Conservation (phyloP, 805 yeast genomes). For the Wickerhamomyces tratensis region DNA sequence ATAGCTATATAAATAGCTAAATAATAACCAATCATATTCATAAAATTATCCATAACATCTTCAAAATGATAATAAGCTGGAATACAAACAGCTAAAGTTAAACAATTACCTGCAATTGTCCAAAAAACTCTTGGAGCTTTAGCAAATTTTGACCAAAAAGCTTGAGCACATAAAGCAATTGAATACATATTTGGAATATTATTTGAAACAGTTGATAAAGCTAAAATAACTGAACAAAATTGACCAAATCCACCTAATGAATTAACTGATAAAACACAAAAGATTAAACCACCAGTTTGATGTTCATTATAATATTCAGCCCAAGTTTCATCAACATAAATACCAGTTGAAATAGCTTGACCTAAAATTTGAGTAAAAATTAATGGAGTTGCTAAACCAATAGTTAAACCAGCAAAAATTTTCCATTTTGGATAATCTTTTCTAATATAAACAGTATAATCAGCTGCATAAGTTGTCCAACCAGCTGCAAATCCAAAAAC, state of each 20-base stretch:
- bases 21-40: conserved; percentile 89
- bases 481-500: conserved; percentile 87
- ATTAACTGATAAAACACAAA: conserved; percentile 65
- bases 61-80: conserved; percentile 77
- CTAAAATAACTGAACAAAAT: conserved; percentile 77
- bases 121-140: conserved; percentile 76
- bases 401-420: conserved; percentile 53
- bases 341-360: conserved; percentile 76
- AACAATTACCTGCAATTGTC: conserved; percentile 69
- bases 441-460: conserved; percentile 84
- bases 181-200: conserved; percentile 94
- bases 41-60: conserved; percentile 70
- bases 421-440: conserved; percentile 45
- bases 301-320: conserved; percentile 38
- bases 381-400: conserved; percentile 62
- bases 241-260: conserved; percentile 85
- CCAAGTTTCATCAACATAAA: conserved; percentile 35
- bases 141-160: conserved; percentile 66
- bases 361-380: conserved; percentile 72
- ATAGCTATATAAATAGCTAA: conserved; percentile 77
- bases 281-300: conserved; percentile 76
- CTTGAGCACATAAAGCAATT: conserved; percentile 77
- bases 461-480: conserved; percentile 90
- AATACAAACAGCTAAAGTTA: conserved; percentile 77
- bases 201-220: conserved; percentile 82